These are phyloP conservation scores for Warburgia ugandensis DNA, from an alignment of 164 flowering plant genomes.

Conservation along the genomic window DNA sequence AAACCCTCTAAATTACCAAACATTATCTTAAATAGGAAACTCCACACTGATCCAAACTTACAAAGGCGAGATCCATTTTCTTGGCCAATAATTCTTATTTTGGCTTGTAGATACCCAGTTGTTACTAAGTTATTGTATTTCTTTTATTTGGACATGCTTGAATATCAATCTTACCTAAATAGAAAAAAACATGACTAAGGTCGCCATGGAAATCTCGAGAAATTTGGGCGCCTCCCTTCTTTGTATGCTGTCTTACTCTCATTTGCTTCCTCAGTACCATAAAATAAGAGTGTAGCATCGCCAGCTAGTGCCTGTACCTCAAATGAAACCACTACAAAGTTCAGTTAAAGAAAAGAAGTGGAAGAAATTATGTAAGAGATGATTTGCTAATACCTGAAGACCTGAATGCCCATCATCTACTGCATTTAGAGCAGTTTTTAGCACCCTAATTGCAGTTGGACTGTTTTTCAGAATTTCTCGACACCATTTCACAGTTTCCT, in stretches of 20 bases:
- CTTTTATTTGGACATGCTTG: too few species aligned
- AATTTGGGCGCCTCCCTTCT: conserved; percentile 66
- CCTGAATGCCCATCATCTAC: conserved; percentile 98
- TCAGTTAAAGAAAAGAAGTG: too few species aligned
- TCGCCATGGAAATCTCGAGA: conserved; percentile 63
- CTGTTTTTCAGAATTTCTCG: conserved; percentile 85
- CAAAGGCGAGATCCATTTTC: too few species aligned
- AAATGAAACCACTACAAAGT: background rate
- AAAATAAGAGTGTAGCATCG: conserved; percentile 77
- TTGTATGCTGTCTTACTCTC: conserved; percentile 81
- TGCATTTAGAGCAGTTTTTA: conserved; percentile 86
- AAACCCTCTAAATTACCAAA: too few species aligned
- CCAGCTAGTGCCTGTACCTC: conserved; percentile 60
- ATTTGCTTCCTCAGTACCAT: conserved; percentile 84
- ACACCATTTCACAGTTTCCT: conserved; percentile 91
- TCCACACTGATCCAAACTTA: too few species aligned
- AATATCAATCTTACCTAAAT: too few species aligned
- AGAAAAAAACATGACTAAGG: conserved; percentile 54
- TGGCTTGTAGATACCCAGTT: too few species aligned
- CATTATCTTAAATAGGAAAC: too few species aligned
- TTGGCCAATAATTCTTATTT: too few species aligned
- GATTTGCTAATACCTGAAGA: conserved; percentile 95
- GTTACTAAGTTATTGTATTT: too few species aligned
- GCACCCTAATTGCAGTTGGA: conserved; percentile 84
- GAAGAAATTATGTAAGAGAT: too few species aligned